These are phyloP conservation scores for Wallacemonas sp. DNA, from an alignment of 208 protist genomes.

Conservation along the genomic window DNA sequence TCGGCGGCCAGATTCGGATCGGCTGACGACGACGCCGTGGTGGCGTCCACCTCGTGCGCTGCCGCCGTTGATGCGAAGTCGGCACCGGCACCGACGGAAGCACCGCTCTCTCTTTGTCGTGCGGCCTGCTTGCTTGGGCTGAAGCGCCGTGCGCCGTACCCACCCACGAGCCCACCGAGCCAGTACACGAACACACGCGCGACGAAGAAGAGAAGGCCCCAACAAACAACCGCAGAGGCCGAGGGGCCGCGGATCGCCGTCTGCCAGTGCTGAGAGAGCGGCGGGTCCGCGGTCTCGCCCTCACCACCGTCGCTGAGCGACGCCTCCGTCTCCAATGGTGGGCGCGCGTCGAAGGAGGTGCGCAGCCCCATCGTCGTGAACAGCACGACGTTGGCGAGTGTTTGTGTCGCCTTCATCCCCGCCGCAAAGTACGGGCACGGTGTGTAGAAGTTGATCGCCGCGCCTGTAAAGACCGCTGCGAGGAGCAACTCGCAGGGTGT, in stretches of 20 bases:
- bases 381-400: constrained; percentile 16
- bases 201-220: neutral
- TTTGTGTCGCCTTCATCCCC: neutral
- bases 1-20: neutral
- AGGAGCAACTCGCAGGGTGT: constrained; percentile 22
- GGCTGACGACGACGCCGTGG: too few species aligned
- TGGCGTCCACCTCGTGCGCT: too few species aligned
- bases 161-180: neutral
- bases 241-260: neutral
- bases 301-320: too few species aligned
- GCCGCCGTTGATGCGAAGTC: too few species aligned
- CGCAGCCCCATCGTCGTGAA: constrained; percentile 25
- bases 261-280: neutral
- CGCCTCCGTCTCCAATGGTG: neutral
- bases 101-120: neutral
- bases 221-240: neutral
- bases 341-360: neutral
- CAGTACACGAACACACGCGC: constrained; percentile 1
- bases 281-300: neutral
- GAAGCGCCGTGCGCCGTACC: neutral
- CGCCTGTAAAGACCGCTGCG: constrained; percentile 17
- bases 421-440: constrained; percentile 12
- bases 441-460: constrained; percentile 14
- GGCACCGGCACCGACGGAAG: too few species aligned
- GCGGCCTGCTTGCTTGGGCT: neutral